Percentiles rank a stretch among this genome's conserved stretches.
These are phyloP conservation scores for Gynandropsis gynandra DNA, from an alignment of 345 rosid genomes.

Conservation along the genomic window DNA sequence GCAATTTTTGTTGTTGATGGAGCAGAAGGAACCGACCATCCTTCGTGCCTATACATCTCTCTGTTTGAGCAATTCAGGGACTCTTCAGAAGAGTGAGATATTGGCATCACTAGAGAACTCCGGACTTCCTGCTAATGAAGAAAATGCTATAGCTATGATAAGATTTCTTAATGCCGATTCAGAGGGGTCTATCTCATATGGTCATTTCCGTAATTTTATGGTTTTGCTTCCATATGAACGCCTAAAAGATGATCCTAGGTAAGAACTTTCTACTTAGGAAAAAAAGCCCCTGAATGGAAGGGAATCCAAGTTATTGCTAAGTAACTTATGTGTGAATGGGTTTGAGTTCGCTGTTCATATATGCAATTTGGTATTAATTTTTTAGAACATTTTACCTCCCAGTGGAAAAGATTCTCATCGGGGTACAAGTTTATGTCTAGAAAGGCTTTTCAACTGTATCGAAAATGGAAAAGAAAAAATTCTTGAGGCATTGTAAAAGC, in stretches of 20 bases:
- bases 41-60: constrained; percentile 97
- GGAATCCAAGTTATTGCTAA: no score
- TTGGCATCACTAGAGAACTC: constrained; percentile 79
- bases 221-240: constrained; percentile 88
- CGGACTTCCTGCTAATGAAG: constrained; percentile 95
- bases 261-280: constrained; percentile 26
- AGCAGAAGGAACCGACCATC: constrained; percentile 93
- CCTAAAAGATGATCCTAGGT: constrained; percentile 95
- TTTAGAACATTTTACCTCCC: no score
- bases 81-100: constrained; percentile 92
- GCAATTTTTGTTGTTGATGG: constrained; percentile 95
- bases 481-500: no score
- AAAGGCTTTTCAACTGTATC: no score
- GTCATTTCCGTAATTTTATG: constrained; percentile 96
- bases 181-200: constrained; percentile 91
- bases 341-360: no score
- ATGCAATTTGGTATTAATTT: no score
- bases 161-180: constrained; percentile 79
- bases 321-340: no score
- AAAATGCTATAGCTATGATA: constrained; percentile 96
- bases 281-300: no score
- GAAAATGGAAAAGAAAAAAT: no score
- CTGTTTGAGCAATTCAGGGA: constrained; percentile 89
- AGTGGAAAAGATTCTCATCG: no score
- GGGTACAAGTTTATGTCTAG: no score